A percentile compares a stretch with the other conserved stretches of the same genome.
These are phyloP conservation scores for Botrytis sinoallii DNA, from an alignment of 2,329 filamentous ascomycete genomes.

Conservation along the genomic window DNA sequence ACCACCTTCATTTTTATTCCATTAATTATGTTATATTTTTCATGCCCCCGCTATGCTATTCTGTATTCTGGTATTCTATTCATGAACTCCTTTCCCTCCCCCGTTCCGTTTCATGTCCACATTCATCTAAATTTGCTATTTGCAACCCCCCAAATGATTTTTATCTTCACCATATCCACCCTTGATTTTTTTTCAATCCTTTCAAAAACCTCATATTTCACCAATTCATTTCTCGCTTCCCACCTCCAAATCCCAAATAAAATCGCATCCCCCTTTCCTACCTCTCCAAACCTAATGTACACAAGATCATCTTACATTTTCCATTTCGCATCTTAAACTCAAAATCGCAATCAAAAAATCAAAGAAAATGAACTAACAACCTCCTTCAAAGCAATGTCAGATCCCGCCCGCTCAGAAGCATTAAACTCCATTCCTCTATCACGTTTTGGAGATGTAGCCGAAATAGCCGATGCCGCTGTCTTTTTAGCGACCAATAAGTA, in stretches of 20 bases:
- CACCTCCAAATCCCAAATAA: neutral
- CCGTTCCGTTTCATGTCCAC: no score
- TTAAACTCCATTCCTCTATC: constrained; percentile 56
- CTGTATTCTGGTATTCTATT: neutral
- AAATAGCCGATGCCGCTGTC: constrained; percentile 77
- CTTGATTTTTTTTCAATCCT: neutral
- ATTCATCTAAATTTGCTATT: neutral
- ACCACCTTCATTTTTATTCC: neutral
- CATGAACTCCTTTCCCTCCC: neutral
- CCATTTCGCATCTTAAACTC: neutral
- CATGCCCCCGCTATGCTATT: neutral
- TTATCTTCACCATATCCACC: neutral
- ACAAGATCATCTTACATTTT: constrained; percentile 28
- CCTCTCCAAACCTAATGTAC: constrained; percentile 34
- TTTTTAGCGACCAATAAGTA: constrained; percentile 78
- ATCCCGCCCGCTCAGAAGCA: constrained; percentile 38
- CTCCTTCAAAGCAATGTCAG: constrained; percentile 43
- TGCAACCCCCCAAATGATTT: neutral
- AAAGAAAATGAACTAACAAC: neutral
- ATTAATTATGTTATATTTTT: neutral
- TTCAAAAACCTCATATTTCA: neutral
- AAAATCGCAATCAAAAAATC: neutral
- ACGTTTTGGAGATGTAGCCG: constrained; percentile 64
- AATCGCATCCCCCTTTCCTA: constrained; percentile 23
- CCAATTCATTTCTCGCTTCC: neutral